Evolutionary conservation across 1,284 basidiomycete genomes (phyloP).

Genomic region (Ceratobasidium sp.): DNA sequence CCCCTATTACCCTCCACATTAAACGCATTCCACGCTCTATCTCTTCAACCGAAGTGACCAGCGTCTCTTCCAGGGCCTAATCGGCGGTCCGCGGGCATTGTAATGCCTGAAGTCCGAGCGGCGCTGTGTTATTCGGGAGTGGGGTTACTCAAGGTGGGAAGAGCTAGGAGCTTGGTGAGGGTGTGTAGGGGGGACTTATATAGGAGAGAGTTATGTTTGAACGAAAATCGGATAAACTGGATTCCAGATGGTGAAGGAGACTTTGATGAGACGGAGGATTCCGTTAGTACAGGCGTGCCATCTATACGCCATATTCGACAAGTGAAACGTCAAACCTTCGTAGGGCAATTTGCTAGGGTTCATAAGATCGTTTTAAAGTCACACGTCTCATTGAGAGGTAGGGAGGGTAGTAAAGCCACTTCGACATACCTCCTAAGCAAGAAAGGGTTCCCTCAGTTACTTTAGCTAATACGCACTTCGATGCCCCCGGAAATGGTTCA

Average conservation of each 20-base stretch:
- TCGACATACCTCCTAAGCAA: constrained; percentile 11
- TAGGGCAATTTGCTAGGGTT: constrained; percentile 41
- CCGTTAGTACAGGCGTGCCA: no score
- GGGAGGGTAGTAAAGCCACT: not conserved
- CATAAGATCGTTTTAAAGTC: constrained; percentile 38
- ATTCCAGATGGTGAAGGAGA: no score
- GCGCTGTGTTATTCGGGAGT: no score
- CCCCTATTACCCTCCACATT: constrained; percentile 20
- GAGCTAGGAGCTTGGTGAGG: no score
- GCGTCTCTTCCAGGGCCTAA: no score
- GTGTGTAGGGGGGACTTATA: not conserved
- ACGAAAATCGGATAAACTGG: no score
- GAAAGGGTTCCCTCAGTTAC: constrained; percentile 42
- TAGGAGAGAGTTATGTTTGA: no score
- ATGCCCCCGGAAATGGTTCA: constrained; percentile 25
- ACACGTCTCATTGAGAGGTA: not conserved
- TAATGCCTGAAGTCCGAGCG: no score
- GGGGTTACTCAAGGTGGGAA: no score
- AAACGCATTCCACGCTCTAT: constrained; percentile 29
- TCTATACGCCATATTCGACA: constrained; percentile 43
- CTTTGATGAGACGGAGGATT: no score
- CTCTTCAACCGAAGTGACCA: no score
- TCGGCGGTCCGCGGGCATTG: no score
- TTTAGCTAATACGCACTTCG: constrained; percentile 41
- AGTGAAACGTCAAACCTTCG: constrained; percentile 45